Evolutionary conservation across 1,284 basidiomycete species (phyloP).

Genomic region (Ustilago curta): DNA sequence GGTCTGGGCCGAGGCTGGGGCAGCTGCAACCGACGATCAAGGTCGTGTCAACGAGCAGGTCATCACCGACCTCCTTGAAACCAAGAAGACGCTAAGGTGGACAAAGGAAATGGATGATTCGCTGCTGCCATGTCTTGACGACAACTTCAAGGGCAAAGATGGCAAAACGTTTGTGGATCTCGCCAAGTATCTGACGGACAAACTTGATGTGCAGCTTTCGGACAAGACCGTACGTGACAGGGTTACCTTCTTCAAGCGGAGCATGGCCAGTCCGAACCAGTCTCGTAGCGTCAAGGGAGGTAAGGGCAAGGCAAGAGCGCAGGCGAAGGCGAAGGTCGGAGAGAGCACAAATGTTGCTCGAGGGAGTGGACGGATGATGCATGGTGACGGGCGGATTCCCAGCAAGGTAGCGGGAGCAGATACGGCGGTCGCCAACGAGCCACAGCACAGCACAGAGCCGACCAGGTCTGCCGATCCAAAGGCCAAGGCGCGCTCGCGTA

Average conservation of each 20-base stretch:
- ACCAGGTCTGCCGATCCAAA: background rate
- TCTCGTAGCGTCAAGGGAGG: background rate
- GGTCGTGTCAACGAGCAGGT: constrained; percentile 5
- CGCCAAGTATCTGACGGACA: constrained; percentile 12
- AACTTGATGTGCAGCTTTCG: constrained; percentile 12
- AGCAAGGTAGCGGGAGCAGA: background rate
- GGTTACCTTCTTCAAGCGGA: background rate
- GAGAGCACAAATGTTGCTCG: background rate
- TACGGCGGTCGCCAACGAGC: background rate
- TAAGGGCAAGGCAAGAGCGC: background rate
- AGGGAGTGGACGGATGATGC: background rate
- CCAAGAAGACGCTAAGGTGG: constrained; percentile 27
- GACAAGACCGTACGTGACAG: constrained; percentile 35
- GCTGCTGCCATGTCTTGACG: constrained; percentile 22
- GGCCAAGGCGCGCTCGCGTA: constrained; percentile 9
- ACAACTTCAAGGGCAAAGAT: constrained; percentile 9
- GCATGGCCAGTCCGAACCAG: background rate
- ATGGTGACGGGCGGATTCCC: background rate
- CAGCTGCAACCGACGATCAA: background rate
- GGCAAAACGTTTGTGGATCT: constrained; percentile 25
- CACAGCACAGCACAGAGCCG: background rate
- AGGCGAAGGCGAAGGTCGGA: no score
- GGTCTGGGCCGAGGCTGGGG: constrained; percentile 8
- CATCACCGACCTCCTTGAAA: constrained; percentile 9
- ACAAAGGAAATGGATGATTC: constrained; percentile 26